A percentile compares a stretch with the other conserved stretches of the same genome.
These are phyloP conservation scores for Malassezia obtusa DNA, from an alignment of 1,284 basidiomycete species.

Conservation along the genomic window DNA sequence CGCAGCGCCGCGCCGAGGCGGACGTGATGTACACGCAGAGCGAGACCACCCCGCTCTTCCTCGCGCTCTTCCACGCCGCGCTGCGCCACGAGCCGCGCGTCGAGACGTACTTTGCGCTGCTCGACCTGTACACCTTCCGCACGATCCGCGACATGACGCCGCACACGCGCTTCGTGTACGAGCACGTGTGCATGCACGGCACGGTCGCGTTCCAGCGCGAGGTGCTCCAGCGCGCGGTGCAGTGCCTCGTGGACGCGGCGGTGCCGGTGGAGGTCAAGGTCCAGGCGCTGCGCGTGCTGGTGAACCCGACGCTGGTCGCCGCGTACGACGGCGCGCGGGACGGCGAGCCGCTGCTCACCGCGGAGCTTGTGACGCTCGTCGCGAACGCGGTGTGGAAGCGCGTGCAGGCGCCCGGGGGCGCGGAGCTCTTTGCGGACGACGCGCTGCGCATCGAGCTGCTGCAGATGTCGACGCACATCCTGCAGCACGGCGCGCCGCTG, in stretches of 20 bases:
- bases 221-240: slow-evolving; percentile 72
- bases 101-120: slow-evolving; percentile 79
- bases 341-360: slow-evolving; percentile 57
- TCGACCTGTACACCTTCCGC: slow-evolving; percentile 70
- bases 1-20: slow-evolving; percentile 30
- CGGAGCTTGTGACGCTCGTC: slow-evolving; percentile 61
- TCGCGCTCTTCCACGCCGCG: slow-evolving; percentile 50
- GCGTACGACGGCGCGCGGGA: slow-evolving; percentile 52
- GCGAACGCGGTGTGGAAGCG: slow-evolving; percentile 71
- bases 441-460: slow-evolving; percentile 80
- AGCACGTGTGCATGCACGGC: slow-evolving; percentile 61
- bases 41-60: slow-evolving; percentile 59
- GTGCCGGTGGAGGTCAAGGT: slow-evolving; percentile 72
- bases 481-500: slow-evolving; percentile 69
- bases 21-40: slow-evolving; percentile 21
- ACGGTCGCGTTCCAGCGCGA: slow-evolving; percentile 64
- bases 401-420: slow-evolving; percentile 54
- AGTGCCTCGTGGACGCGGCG: slow-evolving; percentile 64
- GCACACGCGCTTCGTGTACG: slow-evolving; percentile 78
- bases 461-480: slow-evolving; percentile 78
- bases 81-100: slow-evolving; percentile 62
- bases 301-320: slow-evolving; percentile 78
- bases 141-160: slow-evolving; percentile 68
- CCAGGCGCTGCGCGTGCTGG: slow-evolving; percentile 70
- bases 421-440: slow-evolving; percentile 58